Conservation (phyloP, 495 filamentous ascomycete genomes). For the Lepidopterella palustris region DNA sequence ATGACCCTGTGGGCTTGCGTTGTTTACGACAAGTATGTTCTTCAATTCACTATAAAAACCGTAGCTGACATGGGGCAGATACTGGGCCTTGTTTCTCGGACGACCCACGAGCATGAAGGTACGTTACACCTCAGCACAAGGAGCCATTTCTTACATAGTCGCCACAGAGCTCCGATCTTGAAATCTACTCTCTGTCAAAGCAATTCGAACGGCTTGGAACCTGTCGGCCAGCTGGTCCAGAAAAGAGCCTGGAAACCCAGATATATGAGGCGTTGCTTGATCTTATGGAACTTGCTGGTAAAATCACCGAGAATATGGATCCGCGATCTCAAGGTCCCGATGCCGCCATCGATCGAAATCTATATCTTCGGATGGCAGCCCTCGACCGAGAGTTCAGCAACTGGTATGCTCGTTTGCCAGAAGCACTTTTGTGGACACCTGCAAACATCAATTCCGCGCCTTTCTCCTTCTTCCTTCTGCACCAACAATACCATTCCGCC, state of each 20-base stretch:
- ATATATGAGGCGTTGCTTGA: slow-evolving; percentile 45
- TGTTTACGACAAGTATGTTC: slow-evolving; percentile 42
- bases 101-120: slow-evolving; percentile 46
- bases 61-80: slow-evolving; percentile 8
- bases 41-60: not conserved
- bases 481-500: slow-evolving; percentile 48
- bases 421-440: slow-evolving; percentile 43
- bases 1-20: slow-evolving; percentile 47
- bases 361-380: slow-evolving; percentile 42
- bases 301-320: slow-evolving; percentile 41
- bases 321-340: slow-evolving; percentile 16
- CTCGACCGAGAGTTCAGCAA: slow-evolving; percentile 46
- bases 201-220: slow-evolving; percentile 36
- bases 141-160: not conserved
- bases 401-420: slow-evolving; percentile 47
- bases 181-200: slow-evolving; percentile 40
- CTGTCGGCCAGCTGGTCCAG: slow-evolving; percentile 28
- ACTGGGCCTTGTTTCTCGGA: slow-evolving; percentile 47
- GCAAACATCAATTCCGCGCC: slow-evolving; percentile 46
- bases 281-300: slow-evolving; percentile 48
- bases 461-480: slow-evolving; percentile 46
- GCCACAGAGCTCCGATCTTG: slow-evolving; percentile 38
- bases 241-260: slow-evolving; percentile 37
- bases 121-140: not conserved
- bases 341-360: slow-evolving; percentile 36